These are phyloP conservation scores for Aspergillus awamori DNA, from an alignment of 2,329 filamentous ascomycete genomes.

Conservation along the genomic window DNA sequence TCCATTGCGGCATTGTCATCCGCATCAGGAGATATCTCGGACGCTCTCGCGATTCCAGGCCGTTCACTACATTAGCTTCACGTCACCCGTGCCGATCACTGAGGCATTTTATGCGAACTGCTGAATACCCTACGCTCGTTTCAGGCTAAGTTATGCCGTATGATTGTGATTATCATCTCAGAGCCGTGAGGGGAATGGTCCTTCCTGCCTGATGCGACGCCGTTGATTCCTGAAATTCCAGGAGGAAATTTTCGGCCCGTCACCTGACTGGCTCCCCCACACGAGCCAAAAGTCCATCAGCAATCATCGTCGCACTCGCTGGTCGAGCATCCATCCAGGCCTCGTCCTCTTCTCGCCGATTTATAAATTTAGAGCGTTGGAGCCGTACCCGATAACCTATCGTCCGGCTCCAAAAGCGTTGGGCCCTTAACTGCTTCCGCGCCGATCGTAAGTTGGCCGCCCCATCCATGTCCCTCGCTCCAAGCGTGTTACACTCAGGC, in stretches of 20 bases:
- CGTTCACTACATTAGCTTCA: neutral
- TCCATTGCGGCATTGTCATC: neutral
- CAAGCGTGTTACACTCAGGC: constrained; percentile 3
- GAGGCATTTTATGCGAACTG: neutral
- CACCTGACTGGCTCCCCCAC: constrained; percentile 33
- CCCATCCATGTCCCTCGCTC: constrained; percentile 14
- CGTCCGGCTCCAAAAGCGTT: constrained; percentile 16
- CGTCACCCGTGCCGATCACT: neutral
- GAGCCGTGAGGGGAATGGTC: neutral
- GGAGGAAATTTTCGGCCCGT: constrained; percentile 28
- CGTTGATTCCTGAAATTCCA: constrained; percentile 8
- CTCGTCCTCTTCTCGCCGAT: constrained; percentile 10
- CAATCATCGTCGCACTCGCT: constrained; percentile 9
- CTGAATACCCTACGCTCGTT: neutral
- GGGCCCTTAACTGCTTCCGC: constrained; percentile 25
- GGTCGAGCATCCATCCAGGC: constrained; percentile 10
- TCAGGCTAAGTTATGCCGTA: neutral
- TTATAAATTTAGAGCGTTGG: constrained; percentile 17
- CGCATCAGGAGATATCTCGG: neutral
- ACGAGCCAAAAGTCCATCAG: constrained; percentile 12
- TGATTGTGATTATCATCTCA: neutral
- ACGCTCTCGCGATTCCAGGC: neutral
- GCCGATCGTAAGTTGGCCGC: constrained; percentile 40
- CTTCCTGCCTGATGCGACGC: constrained; percentile 5
- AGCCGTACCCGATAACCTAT: constrained; percentile 10